Base-by-base conservation (phyloP, 345 rosid genomes). In the Eucalyptus camaldulensis region DNA sequence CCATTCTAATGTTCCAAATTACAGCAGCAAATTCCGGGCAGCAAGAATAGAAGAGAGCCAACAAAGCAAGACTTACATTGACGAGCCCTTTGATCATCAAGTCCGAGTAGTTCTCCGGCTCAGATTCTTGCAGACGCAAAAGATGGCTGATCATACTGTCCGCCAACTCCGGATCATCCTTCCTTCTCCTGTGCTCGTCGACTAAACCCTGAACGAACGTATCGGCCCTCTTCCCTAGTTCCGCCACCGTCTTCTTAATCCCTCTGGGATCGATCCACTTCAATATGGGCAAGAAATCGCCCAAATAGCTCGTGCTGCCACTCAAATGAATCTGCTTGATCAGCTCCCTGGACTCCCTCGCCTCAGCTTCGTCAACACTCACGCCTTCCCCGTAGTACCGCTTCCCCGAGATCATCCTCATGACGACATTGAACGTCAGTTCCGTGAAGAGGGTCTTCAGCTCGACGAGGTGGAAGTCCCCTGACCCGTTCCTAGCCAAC, bases 141-240 rank as follows among this genome's bases (percentile, higher is more conserved):
- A 94, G 87, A 89, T 94, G 97, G 86, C 91, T 93, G 37, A 96
- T 93, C 96, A 93, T 95, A 27, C 95, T 92, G 25, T 92, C 91
- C 8, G 16, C 87, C 29, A 49, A 25, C 54, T 87, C 91, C 24
- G 44, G 81, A 62, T 85, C 43, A 17, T 40, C 87, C 56, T 90
- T 89, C 31, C 90, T 91, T 6, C 45, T 83, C 88, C 92, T 89
- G 49, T 92, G 93, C 83, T 93, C 93, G 43, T 96, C 95, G 19
- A 94, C 88, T 69, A 94, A 89, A 58, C 91, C 88, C 87, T 94
- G 97, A 91, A 95, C 89, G 86, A 94, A 93, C 50, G 12, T 88
- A 81, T 95, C 97, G 88, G 62, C 80, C 69, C 88, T 91, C 87
- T 89, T 81, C 15, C 89, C 91, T 31, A 94, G 88, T 31, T 85